These are phyloP conservation scores for Penicillium hordei DNA, from an alignment of 2,329 filamentous ascomycete genomes.

Conservation along the genomic window DNA sequence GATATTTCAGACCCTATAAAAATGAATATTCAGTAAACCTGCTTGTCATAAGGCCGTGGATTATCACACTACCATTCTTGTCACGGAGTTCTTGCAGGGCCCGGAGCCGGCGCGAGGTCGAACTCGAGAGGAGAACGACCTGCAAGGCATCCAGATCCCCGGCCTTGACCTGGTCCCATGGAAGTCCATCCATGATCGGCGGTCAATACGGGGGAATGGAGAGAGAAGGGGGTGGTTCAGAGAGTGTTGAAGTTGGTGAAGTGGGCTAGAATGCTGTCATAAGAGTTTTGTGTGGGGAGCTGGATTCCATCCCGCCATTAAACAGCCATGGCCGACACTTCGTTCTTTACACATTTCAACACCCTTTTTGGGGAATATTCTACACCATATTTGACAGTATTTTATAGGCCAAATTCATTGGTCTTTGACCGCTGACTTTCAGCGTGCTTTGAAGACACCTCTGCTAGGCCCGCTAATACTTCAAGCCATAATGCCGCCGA, in stretches of 20 bases:
- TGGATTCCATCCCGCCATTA: conserved; percentile 24
- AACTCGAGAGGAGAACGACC: conserved; percentile 44
- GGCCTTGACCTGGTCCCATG: conserved; percentile 47
- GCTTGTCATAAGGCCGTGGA: neutral
- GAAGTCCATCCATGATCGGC: conserved; percentile 44
- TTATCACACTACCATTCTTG: conserved; percentile 39
- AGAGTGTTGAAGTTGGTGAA: conserved; percentile 21
- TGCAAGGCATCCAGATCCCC: conserved; percentile 43
- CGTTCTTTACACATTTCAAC: conserved; percentile 17
- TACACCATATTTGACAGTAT: neutral
- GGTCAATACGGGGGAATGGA: conserved; percentile 30
- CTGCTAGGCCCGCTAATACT: conserved; percentile 4
- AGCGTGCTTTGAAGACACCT: conserved; percentile 13
- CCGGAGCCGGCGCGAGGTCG: conserved; percentile 42
- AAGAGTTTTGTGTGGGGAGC: conserved; percentile 42
- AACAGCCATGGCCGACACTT: conserved; percentile 20
- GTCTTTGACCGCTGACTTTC: conserved; percentile 7
- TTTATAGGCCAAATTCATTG: neutral
- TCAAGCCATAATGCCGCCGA: conserved; percentile 58
- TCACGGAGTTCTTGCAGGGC: conserved; percentile 47
- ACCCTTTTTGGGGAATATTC: conserved; percentile 7
- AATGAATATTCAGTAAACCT: conserved; percentile 16
- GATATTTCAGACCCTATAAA: conserved; percentile 36
- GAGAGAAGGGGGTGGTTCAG: conserved; percentile 30
- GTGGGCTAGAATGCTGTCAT: conserved; percentile 40